Evolutionary conservation across 2,329 filamentous ascomycete genomes (phyloP), one percentile per base, ranked within the genome.

Genomic region (Bipolaris zeicola): DNA sequence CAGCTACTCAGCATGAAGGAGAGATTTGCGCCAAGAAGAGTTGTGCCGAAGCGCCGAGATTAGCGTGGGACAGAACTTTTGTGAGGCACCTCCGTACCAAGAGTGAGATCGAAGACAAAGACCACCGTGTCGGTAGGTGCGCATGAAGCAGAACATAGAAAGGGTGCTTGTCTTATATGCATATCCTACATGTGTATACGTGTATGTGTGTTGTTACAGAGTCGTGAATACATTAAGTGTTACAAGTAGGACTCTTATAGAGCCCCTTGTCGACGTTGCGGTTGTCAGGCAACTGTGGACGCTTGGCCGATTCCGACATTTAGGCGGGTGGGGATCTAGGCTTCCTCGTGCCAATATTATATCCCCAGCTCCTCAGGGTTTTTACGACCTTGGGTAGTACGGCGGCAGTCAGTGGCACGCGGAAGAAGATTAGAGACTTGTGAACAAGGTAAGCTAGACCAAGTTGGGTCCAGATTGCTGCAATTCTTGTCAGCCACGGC

Each of bases 381-480:
- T 92, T 96, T 69, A 97, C 95, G n/a, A 98, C 88, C 78, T 96
- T 97, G 1, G 95, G 95, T 7, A 91, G 92, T 33, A 98, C 83
- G 2, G 92, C 94, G 11, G 91, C 92, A 1, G 95, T 95, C 62
- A 98, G 79, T 7, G 95, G 95, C 8, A 99, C 92, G n/a, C 95
- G 87, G 64, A 98, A 77, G 77, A 99, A 96, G 70, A 99, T 97
- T 76, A 98, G 92, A 67, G 90, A 96, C 80, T 99, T 99, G 82
- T 99, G 95, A 56, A 99, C 91, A 26, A 94, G 94, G 72, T 99
- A 99, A 11, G 95, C 95, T 46, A 99, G 84, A 14, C 91, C 92
- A 28, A 99, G 81, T 73, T 97, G 92, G 7, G 95, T 98, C 85
- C 86, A 89, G 48, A 89, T 80, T 68, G 85, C 86, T 89, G 63